Evolutionary conservation across 2,329 filamentous ascomycete species (phyloP), one percentile per base, ranked within the genome.

Genomic region (Scedosporium apiospermum): DNA sequence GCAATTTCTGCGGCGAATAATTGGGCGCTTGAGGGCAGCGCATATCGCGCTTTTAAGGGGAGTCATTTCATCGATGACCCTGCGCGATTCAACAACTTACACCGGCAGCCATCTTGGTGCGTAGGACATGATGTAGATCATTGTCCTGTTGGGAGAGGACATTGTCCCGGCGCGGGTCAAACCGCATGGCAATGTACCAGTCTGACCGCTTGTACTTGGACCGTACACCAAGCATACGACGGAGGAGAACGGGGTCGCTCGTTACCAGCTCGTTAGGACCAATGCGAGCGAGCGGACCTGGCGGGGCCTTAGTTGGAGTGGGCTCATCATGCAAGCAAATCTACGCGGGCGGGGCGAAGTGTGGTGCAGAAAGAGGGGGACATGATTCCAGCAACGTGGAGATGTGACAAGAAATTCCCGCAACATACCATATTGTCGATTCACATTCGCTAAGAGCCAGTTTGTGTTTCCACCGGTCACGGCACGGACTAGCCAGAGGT

Each of bases 141-240:
- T 81, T 78, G 63, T 85, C 74, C 51, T 77, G 73, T 42, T 77
- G 72, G 0, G 79, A 82, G 41, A 84, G 77, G 4, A 86, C 75
- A 63, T 81, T 83, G 65, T 84, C 79, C 26, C 77, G 72, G n/a
- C 78, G 75, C 0, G 81, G 79, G 63, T 85, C 78, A 65, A 87
- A 75, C 14, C 78, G 75, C 62, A 80, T 74, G 4, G 75, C 77
- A 63, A 76, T 72, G 67, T 83, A 83, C 74, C 80, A 83, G 1
- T 65, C 66, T 0, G 72, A 72, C 1, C 75, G 73, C 2, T 65
- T 69, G 63, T 78, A 79, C 5, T 64, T 62, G 27, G 72, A 74
- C 10, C 76, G 71, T 2, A 74, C 75, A 0, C 68, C 69, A 4
- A 70, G 72, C 68, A 78, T 75, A 23, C 66, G 70, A 18, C 73